Conservation (phyloP, 768 basidiomycete species). For the Hygrophorus pudorinus region DNA sequence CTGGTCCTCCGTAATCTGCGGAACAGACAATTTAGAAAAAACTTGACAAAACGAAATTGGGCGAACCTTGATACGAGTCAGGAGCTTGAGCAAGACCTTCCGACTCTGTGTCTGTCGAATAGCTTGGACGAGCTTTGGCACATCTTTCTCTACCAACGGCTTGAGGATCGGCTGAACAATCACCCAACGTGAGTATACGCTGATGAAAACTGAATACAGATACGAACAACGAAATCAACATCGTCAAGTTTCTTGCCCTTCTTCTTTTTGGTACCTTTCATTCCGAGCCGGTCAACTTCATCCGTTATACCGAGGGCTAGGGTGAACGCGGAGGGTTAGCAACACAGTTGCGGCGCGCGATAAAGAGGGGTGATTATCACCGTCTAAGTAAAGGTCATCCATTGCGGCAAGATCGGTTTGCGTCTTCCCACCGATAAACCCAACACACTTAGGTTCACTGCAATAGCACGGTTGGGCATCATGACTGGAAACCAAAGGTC, state of each 20-base stretch:
- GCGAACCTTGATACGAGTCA: conserved; percentile 74
- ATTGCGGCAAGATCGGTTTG: conserved; percentile 93
- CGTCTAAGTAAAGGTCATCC: conserved; percentile 92
- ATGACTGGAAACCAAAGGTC: conserved; percentile 43
- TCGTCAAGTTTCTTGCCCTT: conserved; percentile 90
- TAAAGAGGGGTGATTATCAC: conserved; percentile 35
- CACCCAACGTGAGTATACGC: conserved; percentile 5
- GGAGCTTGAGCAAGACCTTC: conserved; percentile 71
- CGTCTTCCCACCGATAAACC: conserved; percentile 95
- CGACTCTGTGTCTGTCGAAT: conserved; percentile 80
- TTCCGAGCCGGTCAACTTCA: conserved; percentile 70
- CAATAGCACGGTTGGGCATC: conserved; percentile 93
- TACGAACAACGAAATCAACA: conserved; percentile 69
- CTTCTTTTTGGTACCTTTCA: conserved; percentile 87
- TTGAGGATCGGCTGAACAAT: conserved; percentile 59
- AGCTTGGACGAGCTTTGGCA: conserved; percentile 87
- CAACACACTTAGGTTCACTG: conserved; percentile 91
- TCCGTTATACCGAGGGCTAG: conserved; percentile 89
- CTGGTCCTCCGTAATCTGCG: conserved; percentile 77
- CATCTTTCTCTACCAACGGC: conserved; percentile 67
- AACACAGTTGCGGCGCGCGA: not conserved
- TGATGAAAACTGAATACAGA: not conserved
- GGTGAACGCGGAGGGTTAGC: not conserved
- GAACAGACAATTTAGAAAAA: not conserved
- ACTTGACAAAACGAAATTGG: not conserved